Base-by-base conservation (phyloP, 345 rosid genomes). In the Pelargonium nanum region DNA sequence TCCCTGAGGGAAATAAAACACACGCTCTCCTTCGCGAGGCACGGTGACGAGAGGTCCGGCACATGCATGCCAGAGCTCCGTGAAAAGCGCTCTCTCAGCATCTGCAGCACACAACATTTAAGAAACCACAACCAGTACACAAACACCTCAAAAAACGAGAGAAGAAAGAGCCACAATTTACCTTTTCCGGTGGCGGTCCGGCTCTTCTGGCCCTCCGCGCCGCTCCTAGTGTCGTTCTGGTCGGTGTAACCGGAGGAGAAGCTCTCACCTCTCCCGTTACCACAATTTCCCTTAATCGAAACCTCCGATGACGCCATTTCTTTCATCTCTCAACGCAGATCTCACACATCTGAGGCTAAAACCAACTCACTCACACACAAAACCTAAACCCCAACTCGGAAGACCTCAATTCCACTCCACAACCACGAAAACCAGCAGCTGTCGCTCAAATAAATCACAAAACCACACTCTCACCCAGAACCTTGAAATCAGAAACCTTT, bases 31-130 rank as follows among this genome's bases (percentile, higher is more conserved):
- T 25, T 65, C 64, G 17, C 75, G 74, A 30, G 85, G 88, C 45
- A 83, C 75, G 51, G 78, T 76, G 48, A 80, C 83, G 20, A 80
- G 73, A 48, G 85, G 85, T 20, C 88, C 88, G 4, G 85, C 88
- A 62, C 88, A 80, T 4, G 81, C 80, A 53, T 81, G 76, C 88
- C 88, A 83, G 2, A 83, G 78, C 80, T 80, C 85, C 58, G 57
- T 70, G 44, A 68, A 77, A 24, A 82, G 63, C 44, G 77, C 78
- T n/a, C 60, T 69, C 40, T 76, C 80, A 22, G 70, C 65, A 53
- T 72, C 80, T 76, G 26, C 55, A 59, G 22, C 53, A 26, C 57
- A 24, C 32, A 4, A 40, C 55, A 67, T 30, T 16, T 13, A 16
- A 16, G 55, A 45, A 22, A 19, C 13, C 71, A 64, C 10, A 19